Conservation (phyloP, 371 early-diverging fungal genomes). For the Vavraia culicis region DNA sequence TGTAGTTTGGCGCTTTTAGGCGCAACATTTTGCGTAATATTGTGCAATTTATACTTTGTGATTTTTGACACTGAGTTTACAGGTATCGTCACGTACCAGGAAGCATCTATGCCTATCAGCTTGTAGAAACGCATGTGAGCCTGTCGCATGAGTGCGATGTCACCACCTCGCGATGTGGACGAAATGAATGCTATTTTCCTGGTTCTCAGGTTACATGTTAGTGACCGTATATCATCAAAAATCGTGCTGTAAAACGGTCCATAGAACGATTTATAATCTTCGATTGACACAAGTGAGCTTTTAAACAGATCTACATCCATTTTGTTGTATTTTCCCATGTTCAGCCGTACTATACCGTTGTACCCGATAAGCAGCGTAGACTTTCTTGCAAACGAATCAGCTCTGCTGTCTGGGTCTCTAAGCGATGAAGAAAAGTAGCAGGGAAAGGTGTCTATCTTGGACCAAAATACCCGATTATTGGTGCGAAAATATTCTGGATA, state of each 20-base stretch:
- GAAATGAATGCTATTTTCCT: conserved; percentile 51
- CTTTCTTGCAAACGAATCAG: conserved; percentile 27
- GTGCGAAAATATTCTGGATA: neutral
- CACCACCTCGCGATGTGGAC: conserved; percentile 65
- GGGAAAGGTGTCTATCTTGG: conserved; percentile 24
- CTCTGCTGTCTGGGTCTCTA: conserved; percentile 8
- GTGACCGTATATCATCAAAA: conserved; percentile 4
- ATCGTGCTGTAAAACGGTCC: conserved; percentile 2
- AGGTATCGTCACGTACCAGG: conserved; percentile 45
- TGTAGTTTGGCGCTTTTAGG: conserved; percentile 45
- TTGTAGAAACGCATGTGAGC: conserved; percentile 51
- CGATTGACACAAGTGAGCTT: conserved; percentile 20
- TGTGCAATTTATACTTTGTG: conserved; percentile 51
- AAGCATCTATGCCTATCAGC: conserved; percentile 49
- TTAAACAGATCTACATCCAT: conserved; percentile 17
- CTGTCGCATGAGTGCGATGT: conserved; percentile 68
- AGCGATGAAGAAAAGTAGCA: conserved; percentile 13
- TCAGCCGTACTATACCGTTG: conserved; percentile 18
- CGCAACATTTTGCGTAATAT: conserved; percentile 61
- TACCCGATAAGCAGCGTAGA: conserved; percentile 19
- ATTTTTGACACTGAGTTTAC: conserved; percentile 37
- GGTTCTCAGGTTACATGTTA: neutral
- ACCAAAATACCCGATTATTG: conserved; percentile 9
- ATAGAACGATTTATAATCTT: conserved; percentile 15
- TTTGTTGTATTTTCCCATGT: conserved; percentile 15